Evolutionary conservation across 2,329 filamentous ascomycete species (phyloP).

Genomic region (Orbilia quercus): DNA sequence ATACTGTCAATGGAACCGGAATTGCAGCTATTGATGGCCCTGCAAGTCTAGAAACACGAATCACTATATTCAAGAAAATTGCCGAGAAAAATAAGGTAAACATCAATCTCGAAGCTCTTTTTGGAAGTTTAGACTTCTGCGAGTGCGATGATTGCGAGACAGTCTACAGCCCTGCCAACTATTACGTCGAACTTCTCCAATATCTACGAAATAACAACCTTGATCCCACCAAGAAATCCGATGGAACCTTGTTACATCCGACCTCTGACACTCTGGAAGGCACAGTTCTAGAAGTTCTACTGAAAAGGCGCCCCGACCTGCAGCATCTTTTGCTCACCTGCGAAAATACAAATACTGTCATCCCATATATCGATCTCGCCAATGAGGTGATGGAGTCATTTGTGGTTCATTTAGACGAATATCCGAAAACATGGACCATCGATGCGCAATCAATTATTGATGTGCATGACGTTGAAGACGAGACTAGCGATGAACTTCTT

Average conservation of each 20-base stretch:
- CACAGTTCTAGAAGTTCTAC: conserved; percentile 2
- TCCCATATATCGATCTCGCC: conserved; percentile 61
- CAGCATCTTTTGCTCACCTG: conserved; percentile 59
- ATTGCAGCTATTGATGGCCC: no score
- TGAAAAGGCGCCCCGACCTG: conserved; percentile 60
- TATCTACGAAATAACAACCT: conserved; percentile 50
- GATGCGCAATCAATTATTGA: no score
- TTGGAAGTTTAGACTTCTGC: conserved; percentile 37
- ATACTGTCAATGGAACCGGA: no score
- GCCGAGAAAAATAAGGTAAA: no score
- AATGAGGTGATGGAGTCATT: conserved; percentile 61
- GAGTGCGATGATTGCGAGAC: conserved; percentile 58
- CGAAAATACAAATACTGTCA: conserved; percentile 59
- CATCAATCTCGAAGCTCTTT: conserved; percentile 25
- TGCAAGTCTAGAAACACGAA: no score
- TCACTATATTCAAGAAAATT: no score
- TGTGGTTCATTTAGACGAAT: background rate
- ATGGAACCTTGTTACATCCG: no score
- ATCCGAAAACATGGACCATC: conserved; percentile 10
- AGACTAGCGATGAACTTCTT: no score
- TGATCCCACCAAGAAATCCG: background rate
- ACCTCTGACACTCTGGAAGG: no score
- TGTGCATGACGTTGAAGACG: no score
- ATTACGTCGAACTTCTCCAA: conserved; percentile 60
- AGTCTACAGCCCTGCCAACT: conserved; percentile 57